A percentile compares a stretch with the other conserved stretches of the same genome.
These are phyloP conservation scores for Multifurca ochricompacta DNA, from an alignment of 768 basidiomycete genomes.

Conservation along the genomic window DNA sequence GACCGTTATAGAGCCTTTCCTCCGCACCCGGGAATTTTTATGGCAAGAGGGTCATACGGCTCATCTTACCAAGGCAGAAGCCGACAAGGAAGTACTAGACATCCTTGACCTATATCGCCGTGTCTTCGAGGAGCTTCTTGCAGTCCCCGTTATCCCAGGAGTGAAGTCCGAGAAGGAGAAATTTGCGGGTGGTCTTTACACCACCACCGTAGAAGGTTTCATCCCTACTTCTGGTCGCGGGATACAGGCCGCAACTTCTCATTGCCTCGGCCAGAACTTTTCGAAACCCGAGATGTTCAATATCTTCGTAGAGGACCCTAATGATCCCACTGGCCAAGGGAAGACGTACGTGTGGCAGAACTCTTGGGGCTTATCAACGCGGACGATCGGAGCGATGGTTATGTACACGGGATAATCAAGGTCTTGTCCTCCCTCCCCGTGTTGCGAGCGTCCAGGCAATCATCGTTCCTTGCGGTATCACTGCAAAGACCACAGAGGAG, in stretches of 20 bases:
- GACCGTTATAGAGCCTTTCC: constrained; percentile 72
- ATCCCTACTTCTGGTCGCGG: constrained; percentile 95
- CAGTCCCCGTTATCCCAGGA: constrained; percentile 94
- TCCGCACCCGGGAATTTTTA: constrained; percentile 98
- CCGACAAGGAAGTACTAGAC: constrained; percentile 83
- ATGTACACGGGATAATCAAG: constrained; percentile 99
- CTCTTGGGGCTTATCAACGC: constrained; percentile 96
- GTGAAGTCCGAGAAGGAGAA: constrained; percentile 99
- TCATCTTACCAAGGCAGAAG: constrained; percentile 79
- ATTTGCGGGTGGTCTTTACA: constrained; percentile 96
- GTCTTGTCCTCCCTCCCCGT: constrained; percentile 92
- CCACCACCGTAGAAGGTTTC: constrained; percentile 97
- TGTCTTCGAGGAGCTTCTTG: constrained; percentile 94
- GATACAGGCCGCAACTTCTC: constrained; percentile 96
- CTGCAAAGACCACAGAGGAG: constrained; percentile 68
- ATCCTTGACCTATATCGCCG: constrained; percentile 95
- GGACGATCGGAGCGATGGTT: constrained; percentile 96
- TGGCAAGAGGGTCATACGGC: constrained; percentile 99
- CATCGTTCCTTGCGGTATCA: constrained; percentile 90
- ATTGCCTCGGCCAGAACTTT: constrained; percentile 98
- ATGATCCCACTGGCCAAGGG: constrained; percentile 51
- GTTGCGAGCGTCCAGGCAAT: constrained; percentile 91
- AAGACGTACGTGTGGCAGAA: constrained; percentile 95
- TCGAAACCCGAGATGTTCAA: constrained; percentile 95
- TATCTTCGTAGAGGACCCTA: constrained; percentile 93